Percentiles rank a stretch among this genome's conserved stretches.
Conservation (phyloP, 768 basidiomycete species). For the Panaeolus papilionaceus region DNA sequence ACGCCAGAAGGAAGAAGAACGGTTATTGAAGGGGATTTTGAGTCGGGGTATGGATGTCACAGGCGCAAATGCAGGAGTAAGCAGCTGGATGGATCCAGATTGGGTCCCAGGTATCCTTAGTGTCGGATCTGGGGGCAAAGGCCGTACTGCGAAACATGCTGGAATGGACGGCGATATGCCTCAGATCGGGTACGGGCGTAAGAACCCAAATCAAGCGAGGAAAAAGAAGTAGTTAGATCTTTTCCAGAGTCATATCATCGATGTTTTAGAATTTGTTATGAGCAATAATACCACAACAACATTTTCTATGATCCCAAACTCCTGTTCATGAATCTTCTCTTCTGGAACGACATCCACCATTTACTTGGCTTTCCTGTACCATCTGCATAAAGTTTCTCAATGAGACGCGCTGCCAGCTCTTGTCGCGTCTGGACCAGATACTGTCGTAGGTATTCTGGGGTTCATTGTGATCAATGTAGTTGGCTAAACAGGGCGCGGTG, state of each 20-base stretch:
- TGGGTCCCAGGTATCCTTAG: constrained; percentile 87
- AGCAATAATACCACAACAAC: constrained; percentile 25
- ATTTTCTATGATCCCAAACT: constrained; percentile 68
- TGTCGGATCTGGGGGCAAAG: constrained; percentile 73
- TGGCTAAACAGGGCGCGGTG: not conserved
- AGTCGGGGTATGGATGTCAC: constrained; percentile 52
- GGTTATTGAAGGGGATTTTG: constrained; percentile 69
- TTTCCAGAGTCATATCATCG: constrained; percentile 20
- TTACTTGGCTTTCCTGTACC: constrained; percentile 96
- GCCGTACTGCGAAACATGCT: constrained; percentile 55
- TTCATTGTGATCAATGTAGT: constrained; percentile 22
- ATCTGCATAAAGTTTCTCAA: constrained; percentile 90
- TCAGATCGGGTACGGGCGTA: constrained; percentile 83
- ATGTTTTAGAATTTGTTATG: constrained; percentile 28
- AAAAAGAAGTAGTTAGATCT: constrained; percentile 53
- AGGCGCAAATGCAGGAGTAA: constrained; percentile 57
- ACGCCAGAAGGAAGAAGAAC: constrained; percentile 78
- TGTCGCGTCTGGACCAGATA: constrained; percentile 94
- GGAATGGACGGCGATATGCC: constrained; percentile 76
- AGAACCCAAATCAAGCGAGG: constrained; percentile 87
- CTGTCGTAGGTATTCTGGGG: constrained; percentile 82
- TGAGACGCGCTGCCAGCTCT: constrained; percentile 85
- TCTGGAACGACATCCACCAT: constrained; percentile 99
- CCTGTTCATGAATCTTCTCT: constrained; percentile 95
- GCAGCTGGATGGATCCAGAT: constrained; percentile 95